phyloP scores from a whole-genome alignment of 176 grass and related monocot species.

The Avena insularis region DNA sequence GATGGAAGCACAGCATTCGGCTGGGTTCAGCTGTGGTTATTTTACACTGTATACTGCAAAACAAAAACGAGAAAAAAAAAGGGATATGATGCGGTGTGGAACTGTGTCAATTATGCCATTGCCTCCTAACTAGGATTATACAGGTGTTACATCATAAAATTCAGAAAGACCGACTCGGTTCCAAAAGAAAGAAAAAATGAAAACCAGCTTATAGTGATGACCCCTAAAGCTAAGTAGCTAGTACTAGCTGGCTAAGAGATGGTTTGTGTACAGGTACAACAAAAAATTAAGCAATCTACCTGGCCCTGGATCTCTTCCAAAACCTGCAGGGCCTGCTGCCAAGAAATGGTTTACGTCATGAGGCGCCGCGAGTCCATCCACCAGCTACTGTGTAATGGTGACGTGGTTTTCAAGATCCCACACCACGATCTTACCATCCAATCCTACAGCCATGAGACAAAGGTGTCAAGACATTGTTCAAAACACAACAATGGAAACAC shows the following conservation, averaged over 20 bases:
- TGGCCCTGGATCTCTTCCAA: constrained; percentile 42
- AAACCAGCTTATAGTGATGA: constrained; percentile 27
- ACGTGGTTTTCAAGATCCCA: constrained; percentile 83
- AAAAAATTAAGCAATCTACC: constrained; percentile 45
- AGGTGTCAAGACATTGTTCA: constrained; percentile 30
- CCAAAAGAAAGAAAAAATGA: not conserved
- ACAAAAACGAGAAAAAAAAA: not conserved
- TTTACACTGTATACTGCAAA: not conserved
- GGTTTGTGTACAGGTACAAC: constrained; percentile 61
- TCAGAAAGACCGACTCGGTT: not conserved
- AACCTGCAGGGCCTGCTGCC: constrained; percentile 48
- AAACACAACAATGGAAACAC: constrained; percentile 4
- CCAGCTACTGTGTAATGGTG: constrained; percentile 36
- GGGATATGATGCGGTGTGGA: not conserved
- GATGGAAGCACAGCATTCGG: not conserved
- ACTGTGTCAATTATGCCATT: not conserved
- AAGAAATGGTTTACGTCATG: constrained; percentile 11
- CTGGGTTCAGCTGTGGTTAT: not conserved
- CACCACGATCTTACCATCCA: constrained; percentile 95
- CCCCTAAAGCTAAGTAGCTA: not conserved
- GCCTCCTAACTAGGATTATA: constrained; percentile 28
- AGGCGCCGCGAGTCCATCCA: not conserved
- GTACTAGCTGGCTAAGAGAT: not conserved
- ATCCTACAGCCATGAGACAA: constrained; percentile 45
- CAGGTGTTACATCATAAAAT: constrained; percentile 13